Conservation (phyloP, 495 filamentous ascomycete genomes). For the Penicillium steckii region DNA sequence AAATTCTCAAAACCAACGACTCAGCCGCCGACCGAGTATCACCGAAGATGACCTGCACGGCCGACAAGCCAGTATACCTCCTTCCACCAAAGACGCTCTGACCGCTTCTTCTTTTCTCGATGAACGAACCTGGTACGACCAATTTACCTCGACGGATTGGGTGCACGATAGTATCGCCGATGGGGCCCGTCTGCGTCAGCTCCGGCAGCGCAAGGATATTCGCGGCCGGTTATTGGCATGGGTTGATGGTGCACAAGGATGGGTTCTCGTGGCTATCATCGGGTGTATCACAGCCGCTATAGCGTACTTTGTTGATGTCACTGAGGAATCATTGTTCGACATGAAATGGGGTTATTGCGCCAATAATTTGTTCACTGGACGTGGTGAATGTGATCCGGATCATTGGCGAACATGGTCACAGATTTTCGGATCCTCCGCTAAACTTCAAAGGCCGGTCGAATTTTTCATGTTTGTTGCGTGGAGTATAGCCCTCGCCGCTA, state of each 20-base stretch:
- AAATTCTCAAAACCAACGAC: slow-evolving; percentile 57
- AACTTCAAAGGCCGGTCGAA: slow-evolving; percentile 65
- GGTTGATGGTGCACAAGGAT: slow-evolving; percentile 90
- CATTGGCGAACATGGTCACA: slow-evolving; percentile 76
- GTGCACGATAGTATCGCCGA: slow-evolving; percentile 97
- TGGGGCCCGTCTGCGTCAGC: slow-evolving; percentile 78
- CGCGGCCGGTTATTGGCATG: slow-evolving; percentile 72
- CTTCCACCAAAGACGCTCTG: slow-evolving; percentile 57
- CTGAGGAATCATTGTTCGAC: slow-evolving; percentile 82
- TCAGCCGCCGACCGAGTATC: slow-evolving; percentile 45
- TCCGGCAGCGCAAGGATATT: slow-evolving; percentile 79
- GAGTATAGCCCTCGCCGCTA: slow-evolving; percentile 68
- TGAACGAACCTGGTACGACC: slow-evolving; percentile 97
- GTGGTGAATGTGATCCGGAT: slow-evolving; percentile 51
- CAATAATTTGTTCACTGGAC: slow-evolving; percentile 66
- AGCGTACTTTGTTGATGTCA: slow-evolving; percentile 86
- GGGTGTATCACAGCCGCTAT: slow-evolving; percentile 82
- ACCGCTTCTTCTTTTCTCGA: slow-evolving; percentile 59
- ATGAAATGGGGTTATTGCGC: slow-evolving; percentile 87
- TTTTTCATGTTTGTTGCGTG: slow-evolving; percentile 69
- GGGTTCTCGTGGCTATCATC: slow-evolving; percentile 89
- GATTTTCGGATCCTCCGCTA: slow-evolving; percentile 51
- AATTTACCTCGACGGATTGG: slow-evolving; percentile 98
- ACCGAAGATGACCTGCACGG: slow-evolving; percentile 28
- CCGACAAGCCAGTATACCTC: slow-evolving; percentile 38